Base-by-base conservation (phyloP, 495 filamentous ascomycete species). In the Penicillium dipodomyicola region DNA sequence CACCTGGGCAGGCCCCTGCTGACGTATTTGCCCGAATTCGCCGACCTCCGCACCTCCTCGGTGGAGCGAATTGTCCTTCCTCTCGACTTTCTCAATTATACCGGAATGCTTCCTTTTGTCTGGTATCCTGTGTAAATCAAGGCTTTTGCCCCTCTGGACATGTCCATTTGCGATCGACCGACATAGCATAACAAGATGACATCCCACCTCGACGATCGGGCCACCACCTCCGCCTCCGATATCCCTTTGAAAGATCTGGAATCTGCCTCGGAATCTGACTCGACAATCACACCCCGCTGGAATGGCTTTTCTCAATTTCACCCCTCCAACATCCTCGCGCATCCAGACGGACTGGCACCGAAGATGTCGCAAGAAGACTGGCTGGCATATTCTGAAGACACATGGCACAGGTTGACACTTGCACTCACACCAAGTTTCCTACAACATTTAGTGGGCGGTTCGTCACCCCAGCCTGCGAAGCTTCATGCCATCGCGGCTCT, bases 401-500 rank as follows among this genome's bases (percentile, higher is more conserved):
- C 49, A 54, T 67, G 66, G 19, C 65, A 67, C n/a, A 67, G 65
- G 33, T 50, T 79, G 49, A 64, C 61, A 5, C 65, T 77, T 20
- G 65, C 60, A 11, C 59, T 75, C 35, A 72, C 72, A 4, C 76
- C 76, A 12, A 77, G 73, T 46, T 79, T 71, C 49, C 49, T 74
- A 4, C 74, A 79, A 45, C 69, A 69, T 19, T 69, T 59, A 48
- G 66, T 79, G 1, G 76, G 76, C 3, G 70, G 68, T 15, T 51
- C 68, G 22, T 64, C 71, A 6, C 58, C 67, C 0, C 53, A 67
- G 29, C 63, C 68, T 9, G 42, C 65, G 9, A 72, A 70, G 49
- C 65, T 73, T 8, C 74, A 79, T 60, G 73, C 70, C 39, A 79
- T 77, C 52, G 77, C 75, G 11, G 75, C 73, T 25, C 68, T 82